These are phyloP conservation scores for Kluyveromyces sp. DNA, from an alignment of 1,139 yeast genomes.

Conservation along the genomic window DNA sequence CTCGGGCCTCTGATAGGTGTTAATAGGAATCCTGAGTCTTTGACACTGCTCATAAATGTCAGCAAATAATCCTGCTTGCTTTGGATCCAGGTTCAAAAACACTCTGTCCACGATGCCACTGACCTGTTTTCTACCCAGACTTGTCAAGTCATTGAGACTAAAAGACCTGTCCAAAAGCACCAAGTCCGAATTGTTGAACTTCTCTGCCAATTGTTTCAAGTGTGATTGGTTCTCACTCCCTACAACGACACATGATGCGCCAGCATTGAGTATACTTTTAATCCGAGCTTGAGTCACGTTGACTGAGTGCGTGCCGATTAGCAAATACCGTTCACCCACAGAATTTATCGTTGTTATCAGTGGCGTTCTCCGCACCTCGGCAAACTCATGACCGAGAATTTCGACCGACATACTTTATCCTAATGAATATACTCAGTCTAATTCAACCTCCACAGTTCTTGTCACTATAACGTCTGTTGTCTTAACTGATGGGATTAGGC, in stretches of 20 bases:
- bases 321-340: slow-evolving; percentile 48
- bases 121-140: slow-evolving; percentile 58
- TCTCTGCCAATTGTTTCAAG: slow-evolving; percentile 12
- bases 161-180: slow-evolving; percentile 36
- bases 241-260: slow-evolving; percentile 53
- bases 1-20: slow-evolving; percentile 67
- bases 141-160: slow-evolving; percentile 40
- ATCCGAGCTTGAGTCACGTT: slow-evolving; percentile 47
- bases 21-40: slow-evolving; percentile 68
- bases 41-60: slow-evolving; percentile 46
- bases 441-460: not conserved
- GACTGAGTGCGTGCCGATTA: slow-evolving; percentile 48
- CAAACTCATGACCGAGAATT: not conserved
- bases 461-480: not conserved
- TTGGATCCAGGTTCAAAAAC: slow-evolving; percentile 47
- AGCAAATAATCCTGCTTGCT: slow-evolving; percentile 30
- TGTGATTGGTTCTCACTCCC: slow-evolving; percentile 22
- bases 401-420: not conserved
- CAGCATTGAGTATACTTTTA: slow-evolving; percentile 43
- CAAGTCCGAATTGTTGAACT: slow-evolving; percentile 23
- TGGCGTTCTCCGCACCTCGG: slow-evolving; percentile 12
- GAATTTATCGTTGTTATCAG: slow-evolving; percentile 38
- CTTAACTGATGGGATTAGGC: not conserved
- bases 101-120: slow-evolving; percentile 65
- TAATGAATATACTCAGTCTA: not conserved